phyloP scores from a whole-genome alignment of 2,329 filamentous ascomycete genomes.

The Botrytis aclada region DNA sequence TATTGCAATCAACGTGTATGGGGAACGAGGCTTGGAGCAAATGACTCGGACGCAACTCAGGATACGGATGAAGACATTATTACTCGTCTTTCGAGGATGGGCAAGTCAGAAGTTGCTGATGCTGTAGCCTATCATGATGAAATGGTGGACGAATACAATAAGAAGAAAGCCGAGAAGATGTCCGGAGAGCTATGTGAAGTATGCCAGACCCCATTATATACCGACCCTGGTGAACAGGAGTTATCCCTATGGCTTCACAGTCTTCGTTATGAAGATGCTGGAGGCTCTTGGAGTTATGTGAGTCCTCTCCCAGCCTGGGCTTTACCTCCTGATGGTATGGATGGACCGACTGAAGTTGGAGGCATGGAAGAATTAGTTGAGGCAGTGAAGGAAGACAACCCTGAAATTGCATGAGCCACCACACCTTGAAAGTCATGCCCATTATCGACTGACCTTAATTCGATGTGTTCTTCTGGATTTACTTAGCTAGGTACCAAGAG shows the following conservation, averaged over 20 bases:
- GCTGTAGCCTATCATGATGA: constrained; percentile 92
- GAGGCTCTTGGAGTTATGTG: constrained; percentile 81
- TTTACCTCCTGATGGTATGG: constrained; percentile 58
- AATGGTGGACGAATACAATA: constrained; percentile 87
- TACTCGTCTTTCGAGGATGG: constrained; percentile 79
- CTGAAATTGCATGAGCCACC: constrained; percentile 33
- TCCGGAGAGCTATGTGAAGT: constrained; percentile 78
- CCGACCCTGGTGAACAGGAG: constrained; percentile 86
- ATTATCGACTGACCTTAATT: background rate
- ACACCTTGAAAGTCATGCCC: background rate
- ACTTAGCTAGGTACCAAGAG: background rate
- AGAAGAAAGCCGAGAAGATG: constrained; percentile 88
- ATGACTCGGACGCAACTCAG: constrained; percentile 61
- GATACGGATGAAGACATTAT: constrained; percentile 90
- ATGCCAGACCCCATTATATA: constrained; percentile 87
- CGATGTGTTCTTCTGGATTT: constrained; percentile 9
- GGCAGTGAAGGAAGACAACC: constrained; percentile 41
- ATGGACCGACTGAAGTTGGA: constrained; percentile 66
- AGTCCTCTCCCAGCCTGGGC: constrained; percentile 86
- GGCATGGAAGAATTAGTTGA: constrained; percentile 57
- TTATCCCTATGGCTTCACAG: constrained; percentile 93
- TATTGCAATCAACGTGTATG: constrained; percentile 95
- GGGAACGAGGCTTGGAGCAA: constrained; percentile 71
- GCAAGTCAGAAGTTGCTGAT: constrained; percentile 87
- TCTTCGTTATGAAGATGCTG: constrained; percentile 79